Evolutionary conservation across 306 rosid genomes (phyloP).

Genomic region (Amphicarpaea edgeworthii): DNA sequence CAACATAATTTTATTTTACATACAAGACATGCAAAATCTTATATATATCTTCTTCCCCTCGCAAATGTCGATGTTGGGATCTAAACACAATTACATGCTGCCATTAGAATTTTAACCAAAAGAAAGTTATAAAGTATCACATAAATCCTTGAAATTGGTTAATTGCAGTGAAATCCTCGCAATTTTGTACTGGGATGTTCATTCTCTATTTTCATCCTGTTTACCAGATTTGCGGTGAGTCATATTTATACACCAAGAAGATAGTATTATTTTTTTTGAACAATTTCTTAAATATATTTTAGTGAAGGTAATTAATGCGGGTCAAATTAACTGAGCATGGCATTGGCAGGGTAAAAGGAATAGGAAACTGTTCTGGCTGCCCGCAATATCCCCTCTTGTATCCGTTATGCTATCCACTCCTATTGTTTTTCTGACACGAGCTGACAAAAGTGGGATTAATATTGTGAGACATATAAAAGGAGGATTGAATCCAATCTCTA

Average conservation of each 20-base stretch:
- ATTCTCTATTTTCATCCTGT: conserved; percentile 63
- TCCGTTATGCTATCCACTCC: conserved; percentile 42
- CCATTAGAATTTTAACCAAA: neutral
- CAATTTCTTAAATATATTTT: neutral
- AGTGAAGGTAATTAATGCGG: neutral
- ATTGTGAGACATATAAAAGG: conserved; percentile 7
- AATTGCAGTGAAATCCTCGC: conserved; percentile 61
- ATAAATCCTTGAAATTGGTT: conserved; percentile 3
- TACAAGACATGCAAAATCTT: neutral
- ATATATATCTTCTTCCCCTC: neutral
- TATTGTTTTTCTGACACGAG: conserved; percentile 55
- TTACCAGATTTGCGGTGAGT: conserved; percentile 63
- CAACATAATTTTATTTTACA: too few relatives aligned
- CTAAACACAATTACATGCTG: too few relatives aligned
- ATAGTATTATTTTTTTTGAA: neutral
- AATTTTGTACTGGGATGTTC: conserved; percentile 64
- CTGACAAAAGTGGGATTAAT: conserved; percentile 1
- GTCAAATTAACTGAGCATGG: neutral
- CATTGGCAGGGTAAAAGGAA: conserved; percentile 64
- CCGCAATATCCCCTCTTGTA: conserved; percentile 68
- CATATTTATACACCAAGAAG: neutral
- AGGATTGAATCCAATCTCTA: neutral
- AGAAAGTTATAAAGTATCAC: neutral
- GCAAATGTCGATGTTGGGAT: neutral
- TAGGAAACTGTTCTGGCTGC: conserved; percentile 68